phyloP scores from a whole-genome alignment of 495 filamentous ascomycete species.

The Aspergillus saccharolyticus region DNA sequence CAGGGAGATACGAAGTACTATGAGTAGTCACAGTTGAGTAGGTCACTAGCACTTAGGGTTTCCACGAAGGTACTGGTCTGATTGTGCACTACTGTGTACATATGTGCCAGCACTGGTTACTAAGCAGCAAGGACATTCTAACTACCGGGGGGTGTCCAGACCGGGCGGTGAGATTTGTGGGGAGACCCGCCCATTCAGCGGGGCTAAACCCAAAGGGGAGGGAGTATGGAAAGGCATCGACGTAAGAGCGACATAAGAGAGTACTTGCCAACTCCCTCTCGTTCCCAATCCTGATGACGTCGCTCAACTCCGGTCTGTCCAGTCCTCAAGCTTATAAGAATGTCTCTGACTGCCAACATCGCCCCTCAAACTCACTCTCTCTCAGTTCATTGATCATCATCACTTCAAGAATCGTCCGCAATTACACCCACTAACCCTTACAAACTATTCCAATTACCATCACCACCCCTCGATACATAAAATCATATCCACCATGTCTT shows the following conservation, averaged over 20 bases:
- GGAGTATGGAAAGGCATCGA: conserved; percentile 24
- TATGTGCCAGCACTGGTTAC: too few species aligned
- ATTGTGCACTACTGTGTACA: too few species aligned
- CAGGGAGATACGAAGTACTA: too few species aligned
- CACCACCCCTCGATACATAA: background rate
- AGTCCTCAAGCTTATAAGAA: background rate
- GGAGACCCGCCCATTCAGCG: background rate
- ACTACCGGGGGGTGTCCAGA: too few species aligned
- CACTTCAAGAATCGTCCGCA: background rate
- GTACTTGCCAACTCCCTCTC: background rate
- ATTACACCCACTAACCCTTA: conserved; percentile 16
- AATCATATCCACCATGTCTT: conserved; percentile 22
- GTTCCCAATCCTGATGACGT: background rate
- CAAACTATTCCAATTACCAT: background rate
- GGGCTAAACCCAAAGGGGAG: conserved; percentile 11
- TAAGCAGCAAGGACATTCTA: too few species aligned
- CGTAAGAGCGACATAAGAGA: conserved; percentile 19
- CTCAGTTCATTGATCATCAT: background rate
- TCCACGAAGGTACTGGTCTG: too few species aligned
- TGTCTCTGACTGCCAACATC: background rate
- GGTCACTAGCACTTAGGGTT: too few species aligned
- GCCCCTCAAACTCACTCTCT: too few species aligned
- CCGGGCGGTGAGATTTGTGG: background rate
- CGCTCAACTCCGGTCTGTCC: background rate
- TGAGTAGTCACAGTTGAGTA: too few species aligned